Evolutionary conservation across 495 filamentous ascomycete species (phyloP).

Genomic region (Symbiotaphrina buchneri): DNA sequence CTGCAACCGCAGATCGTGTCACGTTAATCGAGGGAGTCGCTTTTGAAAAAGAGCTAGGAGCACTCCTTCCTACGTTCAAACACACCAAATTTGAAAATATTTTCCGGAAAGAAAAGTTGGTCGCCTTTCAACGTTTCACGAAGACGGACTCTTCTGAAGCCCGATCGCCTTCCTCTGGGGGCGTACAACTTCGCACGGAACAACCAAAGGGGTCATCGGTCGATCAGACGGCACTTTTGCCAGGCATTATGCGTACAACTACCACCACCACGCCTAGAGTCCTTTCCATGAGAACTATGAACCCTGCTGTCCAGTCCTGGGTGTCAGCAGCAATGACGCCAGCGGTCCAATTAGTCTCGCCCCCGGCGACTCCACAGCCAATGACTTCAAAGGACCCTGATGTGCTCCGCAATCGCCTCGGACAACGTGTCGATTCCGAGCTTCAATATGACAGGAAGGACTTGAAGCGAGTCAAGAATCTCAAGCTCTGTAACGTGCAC

Average conservation of each 20-base stretch:
- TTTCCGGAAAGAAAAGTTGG: constrained; percentile 38
- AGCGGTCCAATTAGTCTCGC: neutral
- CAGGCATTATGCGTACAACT: too few species aligned
- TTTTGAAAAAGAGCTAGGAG: constrained; percentile 39
- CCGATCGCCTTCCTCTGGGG: too few species aligned
- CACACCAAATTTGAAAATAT: constrained; percentile 36
- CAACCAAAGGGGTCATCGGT: too few species aligned
- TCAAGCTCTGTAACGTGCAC: constrained; percentile 73
- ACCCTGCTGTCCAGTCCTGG: constrained; percentile 2
- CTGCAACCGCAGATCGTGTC: constrained; percentile 29
- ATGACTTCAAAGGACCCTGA: neutral
- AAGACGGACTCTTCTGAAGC: too few species aligned
- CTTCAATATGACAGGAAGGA: constrained; percentile 32
- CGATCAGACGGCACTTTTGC: too few species aligned
- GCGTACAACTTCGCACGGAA: too few species aligned
- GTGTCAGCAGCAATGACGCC: constrained; percentile 1
- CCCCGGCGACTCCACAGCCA: neutral
- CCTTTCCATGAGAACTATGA: too few species aligned
- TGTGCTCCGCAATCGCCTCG: constrained; percentile 49
- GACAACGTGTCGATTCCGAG: constrained; percentile 46
- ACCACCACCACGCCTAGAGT: too few species aligned
- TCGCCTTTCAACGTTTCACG: constrained; percentile 15
- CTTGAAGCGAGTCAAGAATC: constrained; percentile 33
- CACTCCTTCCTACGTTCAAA: constrained; percentile 27
- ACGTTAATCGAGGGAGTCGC: constrained; percentile 56